Evolutionary conservation across 495 filamentous ascomycete species (phyloP).

Genomic region (Trichoderma gamsii): DNA sequence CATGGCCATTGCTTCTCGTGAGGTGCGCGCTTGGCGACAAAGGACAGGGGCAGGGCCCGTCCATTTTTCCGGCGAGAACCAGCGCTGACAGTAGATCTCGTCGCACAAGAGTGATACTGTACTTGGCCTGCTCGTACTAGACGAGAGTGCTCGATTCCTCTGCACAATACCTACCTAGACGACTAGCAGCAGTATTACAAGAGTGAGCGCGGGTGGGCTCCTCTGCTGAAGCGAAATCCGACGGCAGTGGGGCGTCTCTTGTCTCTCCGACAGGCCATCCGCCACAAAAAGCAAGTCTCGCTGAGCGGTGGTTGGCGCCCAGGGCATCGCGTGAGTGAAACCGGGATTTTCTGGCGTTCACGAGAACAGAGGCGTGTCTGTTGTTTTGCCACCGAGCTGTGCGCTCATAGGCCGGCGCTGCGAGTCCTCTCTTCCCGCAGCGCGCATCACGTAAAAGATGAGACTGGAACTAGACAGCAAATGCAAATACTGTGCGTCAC

Average conservation of each 20-base stretch:
- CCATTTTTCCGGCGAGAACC: too few species aligned
- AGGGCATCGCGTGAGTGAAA: background rate
- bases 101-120: background rate
- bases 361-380: background rate
- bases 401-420: too few species aligned
- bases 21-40: background rate
- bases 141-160: background rate
- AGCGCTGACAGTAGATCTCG: background rate
- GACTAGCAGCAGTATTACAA: background rate
- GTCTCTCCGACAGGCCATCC: background rate
- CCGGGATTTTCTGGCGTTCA: background rate
- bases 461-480: too few species aligned
- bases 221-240: constrained; percentile 2
- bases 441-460: too few species aligned
- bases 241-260: background rate
- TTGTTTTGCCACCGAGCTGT: background rate
- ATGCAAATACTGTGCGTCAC: background rate
- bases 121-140: background rate
- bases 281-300: background rate
- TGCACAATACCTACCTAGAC: too few species aligned
- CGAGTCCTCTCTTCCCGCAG: too few species aligned
- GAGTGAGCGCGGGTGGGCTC: background rate
- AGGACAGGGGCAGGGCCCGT: background rate
- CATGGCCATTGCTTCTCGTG: background rate
- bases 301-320: background rate